Evolutionary conservation across 495 filamentous ascomycete species (phyloP).

Genomic region (Lasiosphaeriaceae sp.): DNA sequence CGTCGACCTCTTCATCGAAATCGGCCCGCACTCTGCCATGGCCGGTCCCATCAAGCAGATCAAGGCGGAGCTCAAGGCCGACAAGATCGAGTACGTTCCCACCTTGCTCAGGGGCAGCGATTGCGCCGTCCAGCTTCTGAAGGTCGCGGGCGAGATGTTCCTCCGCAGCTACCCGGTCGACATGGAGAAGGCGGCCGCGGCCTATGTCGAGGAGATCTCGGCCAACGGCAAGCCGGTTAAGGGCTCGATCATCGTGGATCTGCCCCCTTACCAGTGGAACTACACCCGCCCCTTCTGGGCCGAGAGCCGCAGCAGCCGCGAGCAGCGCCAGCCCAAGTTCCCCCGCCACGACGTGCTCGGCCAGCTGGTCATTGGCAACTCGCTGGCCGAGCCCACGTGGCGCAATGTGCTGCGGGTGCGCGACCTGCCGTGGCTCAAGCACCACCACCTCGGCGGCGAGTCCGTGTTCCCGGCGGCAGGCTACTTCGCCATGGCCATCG

Average conservation of each 20-base stretch:
- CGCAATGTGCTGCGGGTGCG: conserved; percentile 33
- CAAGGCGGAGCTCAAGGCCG: conserved; percentile 23
- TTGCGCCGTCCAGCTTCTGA: conserved; percentile 21
- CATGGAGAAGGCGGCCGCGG: conserved; percentile 21
- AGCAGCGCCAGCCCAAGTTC: conserved; percentile 37
- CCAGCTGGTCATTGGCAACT: conserved; percentile 30
- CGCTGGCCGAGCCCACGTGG: conserved; percentile 32
- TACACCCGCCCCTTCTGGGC: conserved; percentile 36
- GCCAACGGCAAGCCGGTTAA: conserved; percentile 21
- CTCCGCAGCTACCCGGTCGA: conserved; percentile 29
- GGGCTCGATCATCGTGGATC: conserved; percentile 39
- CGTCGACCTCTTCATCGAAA: conserved; percentile 36
- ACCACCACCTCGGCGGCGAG: conserved; percentile 35
- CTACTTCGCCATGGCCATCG: conserved; percentile 40
- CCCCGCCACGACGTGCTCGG: conserved; percentile 43
- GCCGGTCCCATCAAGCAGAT: conserved; percentile 44
- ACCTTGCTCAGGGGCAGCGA: conserved; percentile 24
- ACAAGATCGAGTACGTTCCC: conserved; percentile 28
- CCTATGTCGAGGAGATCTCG: not conserved
- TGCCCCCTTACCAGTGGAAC: conserved; percentile 39
- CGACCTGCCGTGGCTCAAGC: conserved; percentile 41
- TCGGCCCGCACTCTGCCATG: conserved; percentile 57
- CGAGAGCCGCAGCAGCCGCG: conserved; percentile 35
- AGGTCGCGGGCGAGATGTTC: conserved; percentile 30
- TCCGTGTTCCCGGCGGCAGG: conserved; percentile 43